phyloP scores from a whole-genome alignment of 108 stramenopile genomes.

The Epithemia pelagica region DNA sequence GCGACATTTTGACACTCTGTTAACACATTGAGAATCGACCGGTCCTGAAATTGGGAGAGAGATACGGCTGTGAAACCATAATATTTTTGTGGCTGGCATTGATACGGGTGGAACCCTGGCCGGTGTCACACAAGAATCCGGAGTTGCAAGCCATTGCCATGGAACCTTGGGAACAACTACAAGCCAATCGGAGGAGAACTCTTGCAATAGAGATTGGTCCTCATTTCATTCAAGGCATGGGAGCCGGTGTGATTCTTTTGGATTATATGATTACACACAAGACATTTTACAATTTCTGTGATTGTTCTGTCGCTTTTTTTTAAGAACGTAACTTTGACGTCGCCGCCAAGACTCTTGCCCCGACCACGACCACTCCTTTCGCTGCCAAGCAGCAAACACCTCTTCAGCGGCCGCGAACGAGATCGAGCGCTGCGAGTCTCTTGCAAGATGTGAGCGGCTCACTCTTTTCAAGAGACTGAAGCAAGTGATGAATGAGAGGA shows the following conservation, averaged over 20 bases:
- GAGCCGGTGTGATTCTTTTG: slow-evolving; percentile 49
- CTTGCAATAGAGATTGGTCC: slow-evolving; percentile 44
- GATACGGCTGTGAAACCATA: slow-evolving; percentile 40
- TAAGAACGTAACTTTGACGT: no score
- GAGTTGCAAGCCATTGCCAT: slow-evolving; percentile 47
- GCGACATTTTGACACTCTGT: slow-evolving; percentile 75
- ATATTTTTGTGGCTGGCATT: slow-evolving; percentile 60
- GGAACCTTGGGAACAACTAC: slow-evolving; percentile 52
- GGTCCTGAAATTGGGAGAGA: slow-evolving; percentile 77
- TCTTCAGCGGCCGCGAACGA: no score
- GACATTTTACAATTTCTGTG: no score
- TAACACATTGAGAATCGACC: slow-evolving; percentile 66
- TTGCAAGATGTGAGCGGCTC: no score
- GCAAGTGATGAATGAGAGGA: no score
- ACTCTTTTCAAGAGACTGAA: no score
- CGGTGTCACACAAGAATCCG: slow-evolving; percentile 43
- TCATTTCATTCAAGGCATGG: slow-evolving; percentile 75
- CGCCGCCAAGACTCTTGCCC: no score
- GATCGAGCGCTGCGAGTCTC: no score
- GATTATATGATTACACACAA: no score
- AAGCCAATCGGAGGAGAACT: slow-evolving; percentile 40
- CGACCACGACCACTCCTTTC: no score
- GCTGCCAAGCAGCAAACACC: no score
- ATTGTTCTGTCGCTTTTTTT: no score
- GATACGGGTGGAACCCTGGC: slow-evolving; percentile 77